Conservation (phyloP, 192 early-diverging fungal genomes). For the Umbelopsis ramanniana region DNA sequence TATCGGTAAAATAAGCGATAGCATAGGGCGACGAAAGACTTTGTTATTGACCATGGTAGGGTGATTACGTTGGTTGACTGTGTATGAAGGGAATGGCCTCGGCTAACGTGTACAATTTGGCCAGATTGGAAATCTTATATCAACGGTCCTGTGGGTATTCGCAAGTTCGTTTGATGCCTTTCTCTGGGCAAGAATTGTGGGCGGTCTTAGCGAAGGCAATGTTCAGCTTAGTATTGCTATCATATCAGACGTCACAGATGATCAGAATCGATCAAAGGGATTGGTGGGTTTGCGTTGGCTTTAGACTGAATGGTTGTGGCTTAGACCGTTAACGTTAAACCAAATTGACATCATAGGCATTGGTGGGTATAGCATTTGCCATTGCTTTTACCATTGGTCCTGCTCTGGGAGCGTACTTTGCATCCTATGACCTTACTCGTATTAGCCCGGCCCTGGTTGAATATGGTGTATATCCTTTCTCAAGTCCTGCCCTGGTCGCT, state of each 20-base stretch:
- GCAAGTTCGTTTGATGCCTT: conserved; percentile 83
- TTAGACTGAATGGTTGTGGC: not conserved
- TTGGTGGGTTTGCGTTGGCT: conserved; percentile 58
- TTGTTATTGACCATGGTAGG: conserved; percentile 86
- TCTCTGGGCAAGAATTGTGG: conserved; percentile 83
- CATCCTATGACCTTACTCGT: conserved; percentile 54
- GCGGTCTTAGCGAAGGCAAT: conserved; percentile 96
- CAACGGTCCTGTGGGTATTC: conserved; percentile 92
- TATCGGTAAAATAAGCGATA: conserved; percentile 83
- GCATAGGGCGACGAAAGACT: conserved; percentile 78
- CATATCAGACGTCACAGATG: conserved; percentile 91
- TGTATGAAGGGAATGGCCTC: no score
- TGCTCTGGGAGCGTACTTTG: conserved; percentile 83
- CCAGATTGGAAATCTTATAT: conserved; percentile 86
- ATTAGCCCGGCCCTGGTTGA: conserved; percentile 46
- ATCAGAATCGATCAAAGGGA: conserved; percentile 72
- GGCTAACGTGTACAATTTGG: not conserved
- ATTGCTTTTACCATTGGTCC: conserved; percentile 96
- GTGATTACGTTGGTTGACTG: not conserved
- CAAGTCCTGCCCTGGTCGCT: conserved; percentile 86
- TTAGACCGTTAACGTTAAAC: no score
- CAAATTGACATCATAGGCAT: conserved; percentile 55
- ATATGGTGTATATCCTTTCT: conserved; percentile 73
- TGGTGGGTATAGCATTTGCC: conserved; percentile 97
- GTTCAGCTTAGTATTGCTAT: conserved; percentile 96